These are phyloP conservation scores for Pyrrhoderma noxium DNA, from an alignment of 1,284 basidiomycete species.

Conservation along the genomic window DNA sequence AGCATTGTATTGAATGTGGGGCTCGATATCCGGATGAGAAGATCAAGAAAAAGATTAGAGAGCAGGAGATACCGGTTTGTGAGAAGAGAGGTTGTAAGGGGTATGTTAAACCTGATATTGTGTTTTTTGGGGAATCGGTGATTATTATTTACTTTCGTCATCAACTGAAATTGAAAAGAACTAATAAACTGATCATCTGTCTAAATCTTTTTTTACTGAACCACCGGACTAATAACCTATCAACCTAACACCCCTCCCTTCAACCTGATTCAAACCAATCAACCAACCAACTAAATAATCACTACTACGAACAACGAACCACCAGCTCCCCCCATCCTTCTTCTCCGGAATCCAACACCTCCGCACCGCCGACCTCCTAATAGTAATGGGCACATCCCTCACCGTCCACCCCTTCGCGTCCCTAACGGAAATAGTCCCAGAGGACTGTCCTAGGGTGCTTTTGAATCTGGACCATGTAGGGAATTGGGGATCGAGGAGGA, in stretches of 20 bases:
- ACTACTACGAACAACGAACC: constrained; percentile 9
- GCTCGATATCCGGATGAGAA: constrained; percentile 55
- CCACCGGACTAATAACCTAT: no score
- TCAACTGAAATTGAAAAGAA: constrained; percentile 5
- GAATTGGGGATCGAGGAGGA: constrained; percentile 42
- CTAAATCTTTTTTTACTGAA: no score
- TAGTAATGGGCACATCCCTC: constrained; percentile 90
- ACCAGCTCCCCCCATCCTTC: constrained; percentile 55
- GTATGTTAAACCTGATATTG: constrained; percentile 86
- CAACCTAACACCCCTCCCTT: no score
- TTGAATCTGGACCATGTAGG: constrained; percentile 67
- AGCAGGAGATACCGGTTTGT: constrained; percentile 60
- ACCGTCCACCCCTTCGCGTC: constrained; percentile 74
- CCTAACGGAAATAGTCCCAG: constrained; percentile 43
- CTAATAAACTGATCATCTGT: no score
- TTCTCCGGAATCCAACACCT: constrained; percentile 40
- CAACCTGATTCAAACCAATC: no score
- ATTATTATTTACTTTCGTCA: no score
- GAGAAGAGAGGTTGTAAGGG: constrained; percentile 46
- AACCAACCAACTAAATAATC: no score
- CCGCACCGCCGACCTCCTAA: constrained; percentile 71
- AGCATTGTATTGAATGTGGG: constrained; percentile 72
- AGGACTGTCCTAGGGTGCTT: constrained; percentile 55
- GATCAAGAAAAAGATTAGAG: constrained; percentile 54
- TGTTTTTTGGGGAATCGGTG: constrained; percentile 88